phyloP scores from a whole-genome alignment of 306 rosid genomes.

The Morella rubra region DNA sequence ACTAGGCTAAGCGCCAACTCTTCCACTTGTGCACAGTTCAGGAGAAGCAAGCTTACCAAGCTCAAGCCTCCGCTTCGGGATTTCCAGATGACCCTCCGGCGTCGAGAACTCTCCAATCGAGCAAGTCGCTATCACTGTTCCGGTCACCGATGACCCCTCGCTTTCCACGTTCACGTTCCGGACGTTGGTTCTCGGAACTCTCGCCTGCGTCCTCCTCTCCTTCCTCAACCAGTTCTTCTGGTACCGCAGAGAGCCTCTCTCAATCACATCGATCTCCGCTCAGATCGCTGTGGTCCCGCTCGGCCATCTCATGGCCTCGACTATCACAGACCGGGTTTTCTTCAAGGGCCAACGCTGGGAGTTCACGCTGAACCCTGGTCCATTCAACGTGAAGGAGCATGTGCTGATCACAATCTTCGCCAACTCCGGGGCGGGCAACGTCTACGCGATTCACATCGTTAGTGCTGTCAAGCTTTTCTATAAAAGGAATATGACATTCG shows the following conservation, averaged over 20 bases:
- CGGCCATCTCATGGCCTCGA: slow-evolving; percentile 81
- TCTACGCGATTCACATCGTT: slow-evolving; percentile 67
- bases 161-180: slow-evolving; percentile 76
- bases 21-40: slow-evolving; percentile 32
- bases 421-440: slow-evolving; percentile 90
- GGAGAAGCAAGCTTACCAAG: neutral
- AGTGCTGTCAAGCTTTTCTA: slow-evolving; percentile 48
- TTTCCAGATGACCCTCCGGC: slow-evolving; percentile 7
- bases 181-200: slow-evolving; percentile 82
- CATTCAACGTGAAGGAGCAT: slow-evolving; percentile 90
- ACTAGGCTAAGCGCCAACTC: neutral
- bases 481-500: slow-evolving; percentile 42
- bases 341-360: slow-evolving; percentile 54
- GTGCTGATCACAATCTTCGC: slow-evolving; percentile 92
- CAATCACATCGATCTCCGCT: slow-evolving; percentile 82
- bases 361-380: slow-evolving; percentile 79
- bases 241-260: slow-evolving; percentile 80
- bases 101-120: slow-evolving; percentile 68
- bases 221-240: slow-evolving; percentile 93
- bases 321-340: slow-evolving; percentile 53
- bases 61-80: slow-evolving; percentile 19
- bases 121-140: slow-evolving; percentile 85
- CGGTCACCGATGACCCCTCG: slow-evolving; percentile 58
- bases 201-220: slow-evolving; percentile 69
- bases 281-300: slow-evolving; percentile 91